A percentile compares a stretch with the other conserved stretches of the same genome.
phyloP scores from a whole-genome alignment of 2,329 filamentous ascomycete genomes.

The Colletotrichum truncatum region DNA sequence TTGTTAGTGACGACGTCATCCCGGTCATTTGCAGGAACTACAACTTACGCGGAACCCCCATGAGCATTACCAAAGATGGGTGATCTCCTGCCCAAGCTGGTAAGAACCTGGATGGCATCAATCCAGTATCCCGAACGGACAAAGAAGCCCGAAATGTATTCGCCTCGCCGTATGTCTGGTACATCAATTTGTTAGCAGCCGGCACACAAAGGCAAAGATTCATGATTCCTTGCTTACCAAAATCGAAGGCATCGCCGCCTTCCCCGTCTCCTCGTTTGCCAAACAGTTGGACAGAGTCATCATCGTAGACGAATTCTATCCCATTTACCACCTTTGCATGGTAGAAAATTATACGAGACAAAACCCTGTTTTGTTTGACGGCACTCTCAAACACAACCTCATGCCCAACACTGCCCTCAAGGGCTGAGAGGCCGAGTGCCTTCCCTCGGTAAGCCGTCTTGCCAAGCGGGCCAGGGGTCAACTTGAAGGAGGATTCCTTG shows the following conservation, averaged over 20 bases:
- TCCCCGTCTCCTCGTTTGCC: constrained; percentile 79
- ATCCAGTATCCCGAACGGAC: constrained; percentile 84
- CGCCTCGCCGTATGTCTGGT: constrained; percentile 83
- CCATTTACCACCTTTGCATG: constrained; percentile 79
- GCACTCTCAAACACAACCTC: constrained; percentile 81
- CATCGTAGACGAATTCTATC: constrained; percentile 92
- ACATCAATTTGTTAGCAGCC: constrained; percentile 10
- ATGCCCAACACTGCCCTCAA: constrained; percentile 74
- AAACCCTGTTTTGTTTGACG: constrained; percentile 73
- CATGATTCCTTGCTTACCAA: constrained; percentile 66
- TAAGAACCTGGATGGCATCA: constrained; percentile 89
- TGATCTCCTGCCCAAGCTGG: constrained; percentile 87
- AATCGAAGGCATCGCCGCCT: constrained; percentile 77
- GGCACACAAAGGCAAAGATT: not conserved
- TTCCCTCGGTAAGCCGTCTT: constrained; percentile 80
- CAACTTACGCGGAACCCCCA: constrained; percentile 84
- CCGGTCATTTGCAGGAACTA: not conserved
- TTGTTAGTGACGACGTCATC: constrained; percentile 31
- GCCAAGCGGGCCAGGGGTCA: constrained; percentile 69
- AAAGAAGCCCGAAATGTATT: constrained; percentile 88
- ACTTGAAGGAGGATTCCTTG: constrained; percentile 77
- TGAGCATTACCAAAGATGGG: constrained; percentile 82
- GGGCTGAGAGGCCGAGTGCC: constrained; percentile 76
- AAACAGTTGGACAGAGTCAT: constrained; percentile 84
- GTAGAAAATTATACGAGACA: constrained; percentile 80